Conservation (phyloP, 768 basidiomycete genomes). For the Tremella yokohamensis region DNA sequence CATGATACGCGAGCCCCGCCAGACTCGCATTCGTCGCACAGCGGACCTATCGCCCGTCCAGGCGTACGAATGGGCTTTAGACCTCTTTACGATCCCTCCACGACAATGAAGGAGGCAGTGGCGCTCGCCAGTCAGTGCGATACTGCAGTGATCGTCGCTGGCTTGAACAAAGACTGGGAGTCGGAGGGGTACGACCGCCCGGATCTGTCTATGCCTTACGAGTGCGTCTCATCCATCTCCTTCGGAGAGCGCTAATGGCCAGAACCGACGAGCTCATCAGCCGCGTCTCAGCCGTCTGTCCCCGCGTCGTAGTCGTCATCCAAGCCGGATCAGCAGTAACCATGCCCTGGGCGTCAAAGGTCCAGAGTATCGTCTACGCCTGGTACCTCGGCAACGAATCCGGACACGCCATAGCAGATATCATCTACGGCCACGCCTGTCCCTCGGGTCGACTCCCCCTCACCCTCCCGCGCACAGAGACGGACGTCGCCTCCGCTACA, state of each 20-base stretch:
- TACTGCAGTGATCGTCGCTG: conserved; percentile 36
- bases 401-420: conserved; percentile 49
- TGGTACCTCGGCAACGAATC: conserved; percentile 49
- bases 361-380: conserved; percentile 60
- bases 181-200: conserved; percentile 68
- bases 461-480: conserved; percentile 59
- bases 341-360: conserved; percentile 68
- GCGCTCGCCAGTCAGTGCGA: conserved; percentile 59
- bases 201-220: conserved; percentile 53
- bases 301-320: conserved; percentile 40
- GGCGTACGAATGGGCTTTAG: conserved; percentile 33
- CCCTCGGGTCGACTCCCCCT: conserved; percentile 47
- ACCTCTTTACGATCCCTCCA: conserved; percentile 61
- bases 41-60: conserved; percentile 44
- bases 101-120: conserved; percentile 61
- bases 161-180: conserved; percentile 53
- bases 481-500: conserved; percentile 63
- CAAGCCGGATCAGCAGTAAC: conserved; percentile 56
- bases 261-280: conserved; percentile 42
- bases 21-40: conserved; percentile 60
- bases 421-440: conserved; percentile 47
- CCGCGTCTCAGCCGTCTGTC: conserved; percentile 37
- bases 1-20: conserved; percentile 31
- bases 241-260: too few species aligned
- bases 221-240: neutral